A percentile compares a stretch with the other conserved stretches of the same genome.
These are phyloP conservation scores for Microbotryum saponariae DNA, from an alignment of 1,284 basidiomycete species.

Conservation along the genomic window DNA sequence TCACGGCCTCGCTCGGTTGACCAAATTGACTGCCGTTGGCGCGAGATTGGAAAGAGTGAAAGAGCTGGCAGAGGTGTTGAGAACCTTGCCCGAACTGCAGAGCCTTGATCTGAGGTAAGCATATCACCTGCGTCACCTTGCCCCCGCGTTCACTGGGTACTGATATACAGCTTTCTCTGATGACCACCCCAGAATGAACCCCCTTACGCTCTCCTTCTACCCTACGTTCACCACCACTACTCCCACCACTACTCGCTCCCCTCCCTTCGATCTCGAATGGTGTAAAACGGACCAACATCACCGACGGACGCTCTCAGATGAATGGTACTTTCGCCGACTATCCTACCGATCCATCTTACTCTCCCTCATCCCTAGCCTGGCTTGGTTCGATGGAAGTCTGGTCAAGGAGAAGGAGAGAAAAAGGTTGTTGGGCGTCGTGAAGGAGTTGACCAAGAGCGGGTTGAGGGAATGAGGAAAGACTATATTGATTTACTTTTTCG, in stretches of 20 bases:
- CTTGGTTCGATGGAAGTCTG: conserved; percentile 17
- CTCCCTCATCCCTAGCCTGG: conserved; percentile 57
- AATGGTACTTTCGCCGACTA: conserved; percentile 70
- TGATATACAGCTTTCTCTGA: background rate
- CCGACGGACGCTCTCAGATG: conserved; percentile 77
- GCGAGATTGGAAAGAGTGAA: conserved; percentile 65
- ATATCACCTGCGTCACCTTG: background rate
- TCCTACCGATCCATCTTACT: conserved; percentile 81
- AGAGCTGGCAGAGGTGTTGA: conserved; percentile 60
- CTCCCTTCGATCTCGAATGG: conserved; percentile 19
- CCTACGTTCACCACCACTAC: conserved; percentile 30
- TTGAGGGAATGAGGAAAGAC: too few species aligned
- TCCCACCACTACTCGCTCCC: background rate
- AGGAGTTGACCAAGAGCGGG: too few species aligned
- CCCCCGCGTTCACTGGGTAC: background rate
- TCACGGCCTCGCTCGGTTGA: conserved; percentile 63
- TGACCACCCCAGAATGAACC: conserved; percentile 67
- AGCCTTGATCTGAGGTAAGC: conserved; percentile 76
- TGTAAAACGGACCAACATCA: conserved; percentile 64
- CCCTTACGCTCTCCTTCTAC: conserved; percentile 88
- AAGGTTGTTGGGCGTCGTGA: too few species aligned
- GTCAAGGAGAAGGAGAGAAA: too few species aligned
- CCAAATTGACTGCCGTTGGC: conserved; percentile 77
- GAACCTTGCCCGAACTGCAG: conserved; percentile 66
- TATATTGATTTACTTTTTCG: too few species aligned